Evolutionary conservation across 192 early-diverging fungal genomes (phyloP).

Genomic region (Coemansia sp.): DNA sequence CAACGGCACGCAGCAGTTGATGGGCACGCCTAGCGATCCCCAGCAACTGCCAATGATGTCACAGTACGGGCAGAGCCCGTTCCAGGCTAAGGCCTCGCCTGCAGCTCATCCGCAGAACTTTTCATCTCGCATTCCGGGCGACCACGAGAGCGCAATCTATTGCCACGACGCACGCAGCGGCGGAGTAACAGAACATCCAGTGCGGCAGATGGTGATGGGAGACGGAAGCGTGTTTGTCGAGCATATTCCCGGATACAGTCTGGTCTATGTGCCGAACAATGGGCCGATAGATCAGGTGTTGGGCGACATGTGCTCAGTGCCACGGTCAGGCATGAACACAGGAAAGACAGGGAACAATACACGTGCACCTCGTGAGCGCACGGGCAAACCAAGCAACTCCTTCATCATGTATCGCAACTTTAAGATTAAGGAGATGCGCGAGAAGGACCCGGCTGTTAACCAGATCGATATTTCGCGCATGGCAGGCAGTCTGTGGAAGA

Average conservation of each 20-base stretch:
- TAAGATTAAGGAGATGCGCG: conserved; percentile 41
- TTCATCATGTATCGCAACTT: conserved; percentile 56
- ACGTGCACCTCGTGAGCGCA: conserved; percentile 5
- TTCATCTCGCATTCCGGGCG: conserved; percentile 27
- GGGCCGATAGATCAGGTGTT: conserved; percentile 14
- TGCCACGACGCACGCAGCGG: conserved; percentile 20
- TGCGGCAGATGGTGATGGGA: conserved; percentile 24
- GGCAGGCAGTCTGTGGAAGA: conserved; percentile 44
- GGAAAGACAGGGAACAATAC: neutral
- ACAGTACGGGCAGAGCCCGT: conserved; percentile 17
- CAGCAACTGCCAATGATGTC: conserved; percentile 28
- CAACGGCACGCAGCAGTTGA: conserved; percentile 1
- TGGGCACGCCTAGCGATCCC: conserved; percentile 13
- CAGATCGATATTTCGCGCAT: conserved; percentile 52
- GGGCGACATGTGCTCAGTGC: conserved; percentile 6
- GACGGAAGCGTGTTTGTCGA: conserved; percentile 33
- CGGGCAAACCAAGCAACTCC: conserved; percentile 38
- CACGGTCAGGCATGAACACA: conserved; percentile 4
- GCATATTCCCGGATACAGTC: conserved; percentile 31
- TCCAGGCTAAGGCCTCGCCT: conserved; percentile 11
- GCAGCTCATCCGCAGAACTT: conserved; percentile 9
- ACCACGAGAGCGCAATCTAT: conserved; percentile 28
- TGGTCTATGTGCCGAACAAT: conserved; percentile 24
- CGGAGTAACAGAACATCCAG: conserved; percentile 16
- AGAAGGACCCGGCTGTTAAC: conserved; percentile 45